phyloP scores from a whole-genome alignment of 306 rosid species.

The Prunus armeniaca region DNA sequence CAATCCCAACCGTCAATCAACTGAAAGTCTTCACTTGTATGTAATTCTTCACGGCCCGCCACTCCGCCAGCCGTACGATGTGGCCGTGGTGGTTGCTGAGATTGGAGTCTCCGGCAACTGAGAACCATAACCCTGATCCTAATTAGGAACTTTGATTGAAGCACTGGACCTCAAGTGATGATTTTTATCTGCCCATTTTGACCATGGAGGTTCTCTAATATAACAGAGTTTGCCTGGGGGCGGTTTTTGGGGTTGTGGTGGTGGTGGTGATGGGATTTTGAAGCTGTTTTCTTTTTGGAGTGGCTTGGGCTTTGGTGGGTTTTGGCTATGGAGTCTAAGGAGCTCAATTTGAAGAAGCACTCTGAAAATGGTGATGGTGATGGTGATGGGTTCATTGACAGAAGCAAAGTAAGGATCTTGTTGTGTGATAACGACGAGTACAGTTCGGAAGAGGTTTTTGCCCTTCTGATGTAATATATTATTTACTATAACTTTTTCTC shows the following conservation, averaged over 20 bases:
- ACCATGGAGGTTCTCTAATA: conserved; percentile 29
- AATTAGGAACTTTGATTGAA: not conserved
- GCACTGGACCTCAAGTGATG: not conserved
- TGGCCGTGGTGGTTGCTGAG: not conserved
- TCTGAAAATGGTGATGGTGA: conserved; percentile 31
- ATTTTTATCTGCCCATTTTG: not conserved
- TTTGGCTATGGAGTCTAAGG: conserved; percentile 52
- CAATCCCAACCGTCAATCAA: conserved; percentile 16
- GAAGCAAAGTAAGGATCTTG: conserved; percentile 93
- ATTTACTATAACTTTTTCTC: not conserved
- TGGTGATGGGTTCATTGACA: conserved; percentile 78
- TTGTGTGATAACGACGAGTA: conserved; percentile 77
- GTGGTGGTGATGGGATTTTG: too few species aligned
- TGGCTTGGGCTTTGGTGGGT: conserved; percentile 7
- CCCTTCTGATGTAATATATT: conserved; percentile 62
- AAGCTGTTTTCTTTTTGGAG: too few species aligned
- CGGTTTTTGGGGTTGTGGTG: too few species aligned
- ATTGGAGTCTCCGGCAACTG: conserved; percentile 27
- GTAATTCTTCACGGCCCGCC: too few species aligned
- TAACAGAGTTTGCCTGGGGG: not conserved
- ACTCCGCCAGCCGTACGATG: too few species aligned
- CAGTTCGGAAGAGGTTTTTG: conserved; percentile 71
- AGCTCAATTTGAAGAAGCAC: conserved; percentile 55
- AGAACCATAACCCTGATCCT: not conserved
- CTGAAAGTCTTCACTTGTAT: not conserved